Evolutionary conservation across 2,329 filamentous ascomycete genomes (phyloP).

Genomic region (Dactylellina parvicollis): DNA sequence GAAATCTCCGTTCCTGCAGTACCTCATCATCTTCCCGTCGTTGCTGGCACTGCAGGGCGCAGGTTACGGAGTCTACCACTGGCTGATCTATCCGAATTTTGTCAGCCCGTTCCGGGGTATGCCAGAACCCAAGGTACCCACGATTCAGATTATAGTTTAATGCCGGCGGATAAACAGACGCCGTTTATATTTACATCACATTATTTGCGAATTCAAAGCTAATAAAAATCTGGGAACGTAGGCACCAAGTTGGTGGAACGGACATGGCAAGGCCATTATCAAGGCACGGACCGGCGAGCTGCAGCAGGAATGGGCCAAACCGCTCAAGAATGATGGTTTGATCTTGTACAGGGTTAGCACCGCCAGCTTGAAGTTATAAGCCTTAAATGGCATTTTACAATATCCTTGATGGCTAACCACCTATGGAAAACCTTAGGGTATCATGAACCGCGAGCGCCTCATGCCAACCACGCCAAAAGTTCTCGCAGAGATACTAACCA

Average conservation of each 20-base stretch:
- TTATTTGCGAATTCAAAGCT: too few species aligned
- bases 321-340: slow-evolving; percentile 73
- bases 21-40: slow-evolving; percentile 15
- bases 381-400: neutral
- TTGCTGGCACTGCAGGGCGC: slow-evolving; percentile 9
- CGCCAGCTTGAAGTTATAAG: neutral
- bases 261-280: slow-evolving; percentile 36
- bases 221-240: neutral
- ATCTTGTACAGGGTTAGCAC: slow-evolving; percentile 69
- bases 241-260: slow-evolving; percentile 47
- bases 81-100: slow-evolving; percentile 44
- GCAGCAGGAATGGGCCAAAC: slow-evolving; percentile 65
- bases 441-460: slow-evolving; percentile 73
- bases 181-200: neutral
- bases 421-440: slow-evolving; percentile 58
- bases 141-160: too few species aligned
- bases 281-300: slow-evolving; percentile 42
- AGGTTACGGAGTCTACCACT: slow-evolving; percentile 26
- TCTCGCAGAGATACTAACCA: slow-evolving; percentile 75
- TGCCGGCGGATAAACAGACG: neutral
- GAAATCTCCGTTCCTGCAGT: slow-evolving; percentile 14
- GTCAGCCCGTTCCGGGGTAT: slow-evolving; percentile 33
- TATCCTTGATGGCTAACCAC: neutral
- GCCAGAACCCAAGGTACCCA: slow-evolving; percentile 51
- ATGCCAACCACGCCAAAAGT: slow-evolving; percentile 71